These are phyloP conservation scores for Paspalum vaginatum DNA, from an alignment of 176 grass and related monocot species.

Conservation along the genomic window DNA sequence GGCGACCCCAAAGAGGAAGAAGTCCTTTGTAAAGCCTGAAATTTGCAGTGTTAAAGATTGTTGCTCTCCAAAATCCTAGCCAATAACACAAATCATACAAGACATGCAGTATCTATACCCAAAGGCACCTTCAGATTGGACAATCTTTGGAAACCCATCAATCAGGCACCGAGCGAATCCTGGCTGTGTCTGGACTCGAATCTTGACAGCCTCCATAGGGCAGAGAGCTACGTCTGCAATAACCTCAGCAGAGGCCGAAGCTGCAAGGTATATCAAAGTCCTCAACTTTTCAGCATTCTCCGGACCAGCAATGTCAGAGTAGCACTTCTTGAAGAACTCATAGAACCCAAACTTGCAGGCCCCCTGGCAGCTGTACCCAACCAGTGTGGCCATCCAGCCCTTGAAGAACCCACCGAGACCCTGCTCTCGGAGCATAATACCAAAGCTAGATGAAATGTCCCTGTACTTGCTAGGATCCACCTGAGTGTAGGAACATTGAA, in stretches of 20 bases:
- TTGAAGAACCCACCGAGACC: conserved; percentile 77
- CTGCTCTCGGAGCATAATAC: conserved; percentile 70
- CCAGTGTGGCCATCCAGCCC: conserved; percentile 85
- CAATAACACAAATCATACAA: conserved; percentile 16
- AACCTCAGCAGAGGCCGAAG: conserved; percentile 78
- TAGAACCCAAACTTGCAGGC: conserved; percentile 94
- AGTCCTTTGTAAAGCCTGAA: conserved; percentile 93
- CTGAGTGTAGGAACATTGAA: conserved; percentile 47
- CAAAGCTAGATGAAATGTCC: conserved; percentile 58
- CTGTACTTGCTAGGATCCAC: conserved; percentile 85
- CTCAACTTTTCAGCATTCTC: conserved; percentile 55
- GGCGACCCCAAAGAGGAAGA: conserved; percentile 86
- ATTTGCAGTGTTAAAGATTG: conserved; percentile 37
- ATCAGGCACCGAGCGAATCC: conserved; percentile 69
- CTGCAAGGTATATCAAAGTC: conserved; percentile 69
- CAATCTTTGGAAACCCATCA: conserved; percentile 79
- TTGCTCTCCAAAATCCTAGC: conserved; percentile 22
- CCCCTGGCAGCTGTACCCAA: conserved; percentile 85
- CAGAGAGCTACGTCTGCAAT: conserved; percentile 84
- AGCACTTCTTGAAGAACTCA: conserved; percentile 88
- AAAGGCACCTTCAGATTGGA: conserved; percentile 74
- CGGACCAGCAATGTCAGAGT: conserved; percentile 63
- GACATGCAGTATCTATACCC: conserved; percentile 61
- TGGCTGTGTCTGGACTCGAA: conserved; percentile 78
- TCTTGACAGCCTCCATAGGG: conserved; percentile 93